phyloP scores from a whole-genome alignment of 257 asterid genomes.

The Nicotiana sylvestris region DNA sequence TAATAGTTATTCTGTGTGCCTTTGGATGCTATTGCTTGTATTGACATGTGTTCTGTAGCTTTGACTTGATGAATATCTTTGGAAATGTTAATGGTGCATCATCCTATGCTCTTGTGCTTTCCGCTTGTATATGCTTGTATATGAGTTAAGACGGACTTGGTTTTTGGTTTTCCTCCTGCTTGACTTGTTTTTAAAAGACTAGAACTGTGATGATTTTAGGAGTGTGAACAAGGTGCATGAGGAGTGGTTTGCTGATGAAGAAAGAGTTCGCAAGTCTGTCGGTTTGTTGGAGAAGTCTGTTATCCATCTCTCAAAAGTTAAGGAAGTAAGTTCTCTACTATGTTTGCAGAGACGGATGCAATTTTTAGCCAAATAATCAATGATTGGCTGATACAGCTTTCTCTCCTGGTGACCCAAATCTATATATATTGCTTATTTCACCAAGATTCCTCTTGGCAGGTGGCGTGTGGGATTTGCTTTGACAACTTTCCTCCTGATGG shows the following conservation, averaged over 20 bases:
- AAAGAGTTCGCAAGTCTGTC: constrained; percentile 65
- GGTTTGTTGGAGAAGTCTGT: constrained; percentile 69
- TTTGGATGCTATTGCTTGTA: constrained; percentile 1
- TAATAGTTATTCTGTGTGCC: not conserved
- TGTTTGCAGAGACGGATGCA: not conserved
- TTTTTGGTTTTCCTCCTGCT: constrained; percentile 12
- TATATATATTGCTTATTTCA: not conserved
- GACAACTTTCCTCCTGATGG: constrained; percentile 38
- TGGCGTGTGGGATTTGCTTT: constrained; percentile 80
- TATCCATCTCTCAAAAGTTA: constrained; percentile 29
- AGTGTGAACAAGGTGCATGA: constrained; percentile 84
- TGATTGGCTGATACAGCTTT: not conserved
- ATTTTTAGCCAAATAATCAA: not conserved
- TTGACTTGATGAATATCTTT: constrained; percentile 1
- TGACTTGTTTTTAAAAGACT: not conserved
- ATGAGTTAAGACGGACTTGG: not conserved
- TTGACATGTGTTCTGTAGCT: not conserved
- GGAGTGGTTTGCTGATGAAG: constrained; percentile 89
- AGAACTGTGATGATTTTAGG: constrained; percentile 38
- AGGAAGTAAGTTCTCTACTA: constrained; percentile 50
- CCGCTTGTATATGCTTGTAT: not conserved
- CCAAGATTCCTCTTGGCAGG: constrained; percentile 34
- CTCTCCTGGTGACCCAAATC: not conserved
- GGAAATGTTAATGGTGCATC: not conserved
- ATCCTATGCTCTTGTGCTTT: not conserved